These are phyloP conservation scores for Dryas drummondii DNA, from an alignment of 306 rosid genomes.

Conservation along the genomic window DNA sequence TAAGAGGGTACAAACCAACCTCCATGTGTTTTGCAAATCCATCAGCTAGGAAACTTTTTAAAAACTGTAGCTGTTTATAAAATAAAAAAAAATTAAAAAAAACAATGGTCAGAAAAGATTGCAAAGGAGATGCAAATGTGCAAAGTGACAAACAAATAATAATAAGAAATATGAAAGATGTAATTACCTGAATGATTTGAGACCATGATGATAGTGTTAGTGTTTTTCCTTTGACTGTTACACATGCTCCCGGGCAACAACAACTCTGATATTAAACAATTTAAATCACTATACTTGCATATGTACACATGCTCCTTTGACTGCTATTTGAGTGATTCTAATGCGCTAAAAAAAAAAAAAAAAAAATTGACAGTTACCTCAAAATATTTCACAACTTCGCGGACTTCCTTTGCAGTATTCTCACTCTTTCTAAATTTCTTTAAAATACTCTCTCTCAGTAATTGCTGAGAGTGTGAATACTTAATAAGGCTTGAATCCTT, in stretches of 20 bases:
- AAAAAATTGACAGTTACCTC: conserved; percentile 14
- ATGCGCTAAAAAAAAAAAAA: not conserved
- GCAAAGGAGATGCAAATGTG: not conserved
- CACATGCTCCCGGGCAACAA: conserved; percentile 1
- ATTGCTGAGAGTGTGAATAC: conserved; percentile 5
- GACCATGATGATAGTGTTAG: conserved; percentile 34
- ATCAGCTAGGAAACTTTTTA: conserved; percentile 23
- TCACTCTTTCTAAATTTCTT: conserved; percentile 13
- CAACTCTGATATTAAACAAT: conserved; percentile 26
- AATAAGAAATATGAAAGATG: not conserved
- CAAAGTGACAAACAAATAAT: not conserved
- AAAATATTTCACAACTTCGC: conserved; percentile 10
- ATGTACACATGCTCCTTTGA: too few relatives aligned
- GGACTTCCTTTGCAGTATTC: conserved; percentile 2
- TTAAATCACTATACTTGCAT: not conserved
- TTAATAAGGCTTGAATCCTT: not conserved
- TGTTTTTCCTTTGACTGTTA: conserved; percentile 15
- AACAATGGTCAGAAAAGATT: not conserved
- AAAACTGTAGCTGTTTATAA: conserved; percentile 22
- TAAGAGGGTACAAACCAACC: conserved; percentile 23
- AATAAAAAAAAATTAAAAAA: not conserved
- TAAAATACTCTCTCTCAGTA: conserved; percentile 8
- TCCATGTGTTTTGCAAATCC: conserved; percentile 18
- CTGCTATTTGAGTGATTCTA: too few relatives aligned
- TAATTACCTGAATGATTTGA: conserved; percentile 37